Evolutionary conservation across 371 early-diverging fungal species (phyloP), one percentile per base, ranked within the genome.

Genomic region (Mortierella sp.): DNA sequence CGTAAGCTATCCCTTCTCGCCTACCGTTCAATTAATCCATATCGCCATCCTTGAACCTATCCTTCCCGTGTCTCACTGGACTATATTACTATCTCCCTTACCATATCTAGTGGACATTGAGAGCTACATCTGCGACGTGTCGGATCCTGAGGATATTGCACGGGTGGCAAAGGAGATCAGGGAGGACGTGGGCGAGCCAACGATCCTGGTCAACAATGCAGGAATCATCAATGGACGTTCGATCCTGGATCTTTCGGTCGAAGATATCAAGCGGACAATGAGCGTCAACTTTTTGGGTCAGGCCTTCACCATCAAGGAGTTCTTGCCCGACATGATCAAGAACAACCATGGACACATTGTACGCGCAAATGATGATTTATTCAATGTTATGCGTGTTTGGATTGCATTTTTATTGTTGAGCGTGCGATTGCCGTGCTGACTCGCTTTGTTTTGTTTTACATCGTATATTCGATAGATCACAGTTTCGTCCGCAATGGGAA

Each of bases 161-260:
- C 74, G 83, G 14, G 89, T 86, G n/a, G 89, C 89, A 11, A 84
- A 74, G 37, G 76, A 82, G 45, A 85, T 91, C 50, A 74, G 83
- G 2, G 74, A 77, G 37, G 85, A 89, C 55, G 86, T 89, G 6
- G 91, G 90, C 8, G 74, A 85, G 26, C 91, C 91, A 9, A 92
- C 91, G 29, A 86, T 91, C 53, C 31, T 93, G 34, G 72, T 93
- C 66, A 93, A 93, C 82, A 92, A 92, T 78, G 93, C 91, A 2
- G 93, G 90, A 8, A 87, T 92, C 58, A 87, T 90, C 40, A 75
- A 66, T 48, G 89, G 89, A 14, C 87, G 87, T 66, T 58, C 77
- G 19, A 76, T 90, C 64, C 43, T 82, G 31, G 91, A 91, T 29
- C 67, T 86, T 63, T 85, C 87, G 6, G 71, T 70, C 29, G 74